Evolutionary conservation across 768 basidiomycete genomes (phyloP), one percentile per base, ranked within the genome.

Genomic region (Tricholoma terreum): DNA sequence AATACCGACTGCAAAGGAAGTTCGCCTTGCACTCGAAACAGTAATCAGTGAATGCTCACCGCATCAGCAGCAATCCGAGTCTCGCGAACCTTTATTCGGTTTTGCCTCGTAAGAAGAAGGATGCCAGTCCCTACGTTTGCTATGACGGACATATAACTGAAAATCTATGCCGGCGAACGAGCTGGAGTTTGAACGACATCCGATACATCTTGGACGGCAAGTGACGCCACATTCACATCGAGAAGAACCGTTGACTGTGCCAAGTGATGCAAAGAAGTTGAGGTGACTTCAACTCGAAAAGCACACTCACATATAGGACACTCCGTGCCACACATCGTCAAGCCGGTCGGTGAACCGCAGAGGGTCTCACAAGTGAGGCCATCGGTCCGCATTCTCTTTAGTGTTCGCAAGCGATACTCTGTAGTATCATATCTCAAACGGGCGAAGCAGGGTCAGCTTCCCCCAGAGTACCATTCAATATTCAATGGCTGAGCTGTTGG

Each of bases 161-260:
- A 67, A 15, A 83, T 75, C 62, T 83, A 81, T 27, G 77, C 74
- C 0, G 77, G 63, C 11, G 77, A 78, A 9, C 78, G 67, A 30
- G 43, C 35, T 6, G 61, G 54, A n/a, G 56, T 54, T 14, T 55
- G 57, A 3, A 62, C 59, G 12, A 64, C 65, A 52, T 78, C 74
- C n/a, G n/a, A n/a, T 6, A 77, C 68, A 34, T 70, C 76, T 50
- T 75, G 73, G 40, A 86, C 84, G 1, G 83, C 79, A n/a, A 88
- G 69, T 61, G 86, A 84, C 0, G 76, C 80, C 0, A 87, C 81
- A 49, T 85, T 85, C 11, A 80, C 82, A 36, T 79, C 81, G 19
- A 87, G 64, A 15, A 87, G 69, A 2, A 86, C 83, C 1, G 82
- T 83, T 1, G 77, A 78, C 84, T 86, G 40, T 9, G n/a, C n/a